Evolutionary conservation across 129 eudicot genomes (phyloP), one percentile per base, ranked within the genome.

Genomic region (Saussurea involucrata): DNA sequence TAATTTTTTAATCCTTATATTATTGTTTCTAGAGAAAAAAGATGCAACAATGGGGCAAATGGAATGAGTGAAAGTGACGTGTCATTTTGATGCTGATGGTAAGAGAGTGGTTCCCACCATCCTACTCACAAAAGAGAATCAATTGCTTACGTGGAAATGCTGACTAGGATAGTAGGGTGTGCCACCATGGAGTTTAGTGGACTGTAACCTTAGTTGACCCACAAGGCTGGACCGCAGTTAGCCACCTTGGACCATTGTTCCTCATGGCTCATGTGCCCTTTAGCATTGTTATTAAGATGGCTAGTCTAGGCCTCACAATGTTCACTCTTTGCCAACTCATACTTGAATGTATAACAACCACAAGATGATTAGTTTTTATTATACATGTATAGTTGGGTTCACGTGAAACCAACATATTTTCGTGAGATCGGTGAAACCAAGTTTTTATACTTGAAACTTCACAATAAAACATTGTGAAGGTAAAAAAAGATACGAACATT

Each of bases 121-220:
- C 29, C 57, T 9, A 21, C 5, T 12, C 57, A 36, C 13, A 37
- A 69, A 21, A 15, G 60, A 22, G 33, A 37, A 40, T 21, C 21
- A 71, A 25, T 22, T 57, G 29, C 78, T 33, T 60, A 73, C 76
- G 24, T 71, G 76, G 40, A 53, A 58, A 12, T 13, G 69, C 18
- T 73, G 78, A 73, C 34, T 73, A 73, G 68, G 68, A 21, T 58
- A 60, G 32, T 60, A 71, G 68, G 34, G 49, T 58, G 44, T 20
- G 46, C 68, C 77, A 7, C n/a, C n/a, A 4, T 69, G 44, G 17
- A 44, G 61, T 53, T 53, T 0, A 49, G 58, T 49, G 58, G 58
- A 49, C 20, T 49, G 20, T 44, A 18, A 44, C 55, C 55, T 18
- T 44, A 15, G 21, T 15, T 17, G 61, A 53, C 61, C 61, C 61